These are phyloP conservation scores for Colletotrichum sojae DNA, from an alignment of 2,329 filamentous ascomycete species.

Conservation along the genomic window DNA sequence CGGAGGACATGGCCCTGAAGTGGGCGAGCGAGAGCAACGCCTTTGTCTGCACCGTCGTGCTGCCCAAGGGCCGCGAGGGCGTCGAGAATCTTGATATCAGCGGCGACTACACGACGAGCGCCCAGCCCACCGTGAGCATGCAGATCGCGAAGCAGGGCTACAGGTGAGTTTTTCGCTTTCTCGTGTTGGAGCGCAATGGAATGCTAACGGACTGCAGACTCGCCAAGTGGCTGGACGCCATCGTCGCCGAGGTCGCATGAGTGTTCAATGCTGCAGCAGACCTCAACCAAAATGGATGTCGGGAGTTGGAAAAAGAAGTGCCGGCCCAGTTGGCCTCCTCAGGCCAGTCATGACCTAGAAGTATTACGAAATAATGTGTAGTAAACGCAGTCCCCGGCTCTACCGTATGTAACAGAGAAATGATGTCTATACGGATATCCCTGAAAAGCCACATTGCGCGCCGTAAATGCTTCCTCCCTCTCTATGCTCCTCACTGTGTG, in stretches of 20 bases:
- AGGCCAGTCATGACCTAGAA: not conserved
- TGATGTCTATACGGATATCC: constrained; percentile 7
- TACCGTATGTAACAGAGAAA: not conserved
- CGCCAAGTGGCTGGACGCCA: constrained; percentile 39
- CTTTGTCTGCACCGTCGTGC: constrained; percentile 59
- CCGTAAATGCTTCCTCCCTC: not conserved
- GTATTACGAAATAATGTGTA: constrained; percentile 4
- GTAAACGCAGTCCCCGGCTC: not conserved
- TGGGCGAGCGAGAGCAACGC: constrained; percentile 61
- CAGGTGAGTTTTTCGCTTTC: too few species aligned
- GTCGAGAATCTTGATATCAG: constrained; percentile 57
- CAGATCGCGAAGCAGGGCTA: constrained; percentile 63
- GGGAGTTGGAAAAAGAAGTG: constrained; percentile 1
- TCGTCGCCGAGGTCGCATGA: constrained; percentile 29
- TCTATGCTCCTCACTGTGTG: not conserved
- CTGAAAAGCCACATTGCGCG: not conserved
- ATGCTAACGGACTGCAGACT: constrained; percentile 15
- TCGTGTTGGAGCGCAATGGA: too few species aligned
- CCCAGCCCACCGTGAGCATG: constrained; percentile 55
- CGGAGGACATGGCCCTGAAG: constrained; percentile 50
- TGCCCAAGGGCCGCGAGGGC: constrained; percentile 53
- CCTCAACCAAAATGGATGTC: not conserved
- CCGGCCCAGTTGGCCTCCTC: not conserved
- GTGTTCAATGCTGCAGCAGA: not conserved
- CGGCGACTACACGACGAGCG: constrained; percentile 56